Conservation (phyloP, 345 rosid genomes). For the Populus simonii region DNA sequence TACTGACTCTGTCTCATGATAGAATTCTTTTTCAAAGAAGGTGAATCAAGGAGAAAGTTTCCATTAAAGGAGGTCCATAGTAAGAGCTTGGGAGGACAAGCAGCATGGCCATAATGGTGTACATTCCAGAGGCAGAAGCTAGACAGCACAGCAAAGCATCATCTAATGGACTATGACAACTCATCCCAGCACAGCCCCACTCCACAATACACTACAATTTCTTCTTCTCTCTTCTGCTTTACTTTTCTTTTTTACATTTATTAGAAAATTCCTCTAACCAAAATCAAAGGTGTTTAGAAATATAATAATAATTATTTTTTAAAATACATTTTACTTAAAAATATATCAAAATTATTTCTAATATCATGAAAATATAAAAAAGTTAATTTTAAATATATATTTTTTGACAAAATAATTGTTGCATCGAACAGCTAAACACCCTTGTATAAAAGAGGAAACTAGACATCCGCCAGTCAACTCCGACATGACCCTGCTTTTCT, state of each 20-base stretch:
- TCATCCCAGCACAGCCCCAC: constrained; percentile 19
- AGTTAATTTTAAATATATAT: too few relatives aligned
- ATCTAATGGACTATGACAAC: constrained; percentile 20
- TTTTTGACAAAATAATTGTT: too few relatives aligned
- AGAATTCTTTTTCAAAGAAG: neutral
- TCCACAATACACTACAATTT: neutral
- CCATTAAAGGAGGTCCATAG: neutral
- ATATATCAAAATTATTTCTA: too few relatives aligned
- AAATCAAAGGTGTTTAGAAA: neutral
- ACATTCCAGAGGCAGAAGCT: constrained; percentile 12
- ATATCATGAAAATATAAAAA: too few relatives aligned
- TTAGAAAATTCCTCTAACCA: neutral
- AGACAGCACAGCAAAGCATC: constrained; percentile 24
- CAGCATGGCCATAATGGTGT: constrained; percentile 16
- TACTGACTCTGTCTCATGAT: too few relatives aligned
- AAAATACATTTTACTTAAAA: too few relatives aligned
- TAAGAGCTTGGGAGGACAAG: constrained; percentile 10
- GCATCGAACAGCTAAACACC: too few relatives aligned
- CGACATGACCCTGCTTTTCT: neutral
- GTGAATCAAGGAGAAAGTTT: neutral
- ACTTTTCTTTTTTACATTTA: neutral
- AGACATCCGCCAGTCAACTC: neutral
- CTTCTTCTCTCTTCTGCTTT: neutral
- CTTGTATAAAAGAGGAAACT: neutral
- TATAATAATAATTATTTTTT: too few relatives aligned